phyloP scores from a whole-genome alignment of 192 early-diverging fungal species.

The Coemansia sp. region DNA sequence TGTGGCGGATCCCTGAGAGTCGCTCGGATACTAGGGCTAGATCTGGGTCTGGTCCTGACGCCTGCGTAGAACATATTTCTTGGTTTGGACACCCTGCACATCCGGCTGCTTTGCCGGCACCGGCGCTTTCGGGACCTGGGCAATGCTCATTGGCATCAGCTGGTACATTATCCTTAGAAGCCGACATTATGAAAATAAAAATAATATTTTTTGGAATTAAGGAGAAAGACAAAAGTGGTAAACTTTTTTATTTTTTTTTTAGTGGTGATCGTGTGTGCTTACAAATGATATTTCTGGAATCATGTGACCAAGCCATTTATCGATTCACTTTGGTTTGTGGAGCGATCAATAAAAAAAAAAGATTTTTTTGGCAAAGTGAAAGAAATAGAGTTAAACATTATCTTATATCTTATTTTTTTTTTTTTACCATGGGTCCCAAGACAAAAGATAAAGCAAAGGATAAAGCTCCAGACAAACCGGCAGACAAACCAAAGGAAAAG shows the following conservation, averaged over 20 bases:
- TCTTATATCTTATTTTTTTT: too few relatives aligned
- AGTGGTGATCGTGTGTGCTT: too few relatives aligned
- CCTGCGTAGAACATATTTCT: constrained; percentile 70
- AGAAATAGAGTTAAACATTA: too few relatives aligned
- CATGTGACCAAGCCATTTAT: too few relatives aligned
- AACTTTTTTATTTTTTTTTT: too few relatives aligned
- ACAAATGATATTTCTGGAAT: too few relatives aligned
- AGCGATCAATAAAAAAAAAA: too few relatives aligned
- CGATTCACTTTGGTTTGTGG: too few relatives aligned
- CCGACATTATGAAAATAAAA: neutral
- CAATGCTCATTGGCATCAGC: constrained; percentile 70
- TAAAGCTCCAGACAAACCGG: too few relatives aligned
- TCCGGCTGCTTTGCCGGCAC: constrained; percentile 71
- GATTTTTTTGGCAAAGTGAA: too few relatives aligned
- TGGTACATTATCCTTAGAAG: neutral
- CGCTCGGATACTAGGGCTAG: constrained; percentile 67
- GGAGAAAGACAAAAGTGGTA: neutral
- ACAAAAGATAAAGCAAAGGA: too few relatives aligned
- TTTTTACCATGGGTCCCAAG: too few relatives aligned
- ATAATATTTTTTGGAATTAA: neutral
- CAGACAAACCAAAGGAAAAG: neutral
- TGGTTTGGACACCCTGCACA: constrained; percentile 87
- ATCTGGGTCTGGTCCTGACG: constrained; percentile 82
- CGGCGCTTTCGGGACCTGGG: constrained; percentile 71
- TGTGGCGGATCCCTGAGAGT: constrained; percentile 70